Conservation (phyloP, 2,329 filamentous ascomycete species). For the Pseudogymnoascus sp. region DNA sequence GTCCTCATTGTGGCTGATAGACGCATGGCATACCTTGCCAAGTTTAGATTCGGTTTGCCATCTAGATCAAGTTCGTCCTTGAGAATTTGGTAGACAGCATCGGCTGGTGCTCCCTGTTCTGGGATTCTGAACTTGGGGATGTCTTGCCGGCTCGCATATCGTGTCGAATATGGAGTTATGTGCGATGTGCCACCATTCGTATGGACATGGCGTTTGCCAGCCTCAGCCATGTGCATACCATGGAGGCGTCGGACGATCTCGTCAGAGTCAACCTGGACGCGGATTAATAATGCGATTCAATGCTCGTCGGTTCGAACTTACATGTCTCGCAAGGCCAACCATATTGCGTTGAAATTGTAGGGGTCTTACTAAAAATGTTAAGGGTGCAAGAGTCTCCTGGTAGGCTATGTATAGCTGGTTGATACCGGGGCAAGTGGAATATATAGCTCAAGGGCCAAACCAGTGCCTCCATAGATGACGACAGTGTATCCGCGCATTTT, state of each 20-base stretch:
- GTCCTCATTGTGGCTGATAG: neutral
- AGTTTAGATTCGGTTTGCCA: conserved; percentile 58
- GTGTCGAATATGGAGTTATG: conserved; percentile 48
- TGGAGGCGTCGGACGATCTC: conserved; percentile 47
- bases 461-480: neutral
- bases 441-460: neutral
- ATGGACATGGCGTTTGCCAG: conserved; percentile 30
- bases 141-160: conserved; percentile 45
- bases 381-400: neutral
- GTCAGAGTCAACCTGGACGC: conserved; percentile 42
- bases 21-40: conserved; percentile 40
- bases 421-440: neutral
- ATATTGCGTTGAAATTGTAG: neutral
- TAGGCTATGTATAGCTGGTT: neutral
- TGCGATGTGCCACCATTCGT: conserved; percentile 39
- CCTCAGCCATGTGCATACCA: conserved; percentile 33
- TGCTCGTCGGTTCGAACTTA: neutral
- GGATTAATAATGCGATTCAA: neutral
- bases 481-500: neutral
- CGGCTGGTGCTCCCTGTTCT: conserved; percentile 47
- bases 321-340: conserved; percentile 5
- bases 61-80: conserved; percentile 57
- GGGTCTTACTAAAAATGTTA: neutral
- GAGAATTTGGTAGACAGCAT: conserved; percentile 58
- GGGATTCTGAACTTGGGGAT: conserved; percentile 55